These are phyloP conservation scores for Alternaria dauci DNA, from an alignment of 2,329 filamentous ascomycete genomes.

Conservation along the genomic window DNA sequence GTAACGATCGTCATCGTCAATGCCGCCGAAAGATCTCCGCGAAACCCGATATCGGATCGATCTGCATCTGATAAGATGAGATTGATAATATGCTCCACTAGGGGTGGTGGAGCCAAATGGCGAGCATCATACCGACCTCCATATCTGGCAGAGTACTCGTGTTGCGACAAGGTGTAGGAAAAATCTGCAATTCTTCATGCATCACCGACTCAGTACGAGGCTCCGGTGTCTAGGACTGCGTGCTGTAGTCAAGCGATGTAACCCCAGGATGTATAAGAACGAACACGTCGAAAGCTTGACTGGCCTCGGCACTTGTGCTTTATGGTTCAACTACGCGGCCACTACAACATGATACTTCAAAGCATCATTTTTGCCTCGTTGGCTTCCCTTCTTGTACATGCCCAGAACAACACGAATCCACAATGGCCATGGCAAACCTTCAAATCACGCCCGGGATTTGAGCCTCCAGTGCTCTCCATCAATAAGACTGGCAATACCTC, in stretches of 20 bases:
- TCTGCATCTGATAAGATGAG: slow-evolving; percentile 11
- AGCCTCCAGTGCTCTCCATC: slow-evolving; percentile 16
- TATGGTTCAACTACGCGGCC: not conserved
- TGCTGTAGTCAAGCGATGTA: not conserved
- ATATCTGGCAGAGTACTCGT: not conserved
- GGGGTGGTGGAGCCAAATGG: not conserved
- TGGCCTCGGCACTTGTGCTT: not conserved
- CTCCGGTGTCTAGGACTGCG: not conserved
- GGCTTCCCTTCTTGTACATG: not conserved
- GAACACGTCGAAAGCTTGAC: not conserved
- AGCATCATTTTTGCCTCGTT: not conserved
- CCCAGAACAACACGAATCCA: not conserved
- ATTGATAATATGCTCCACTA: not conserved
- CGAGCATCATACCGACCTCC: not conserved
- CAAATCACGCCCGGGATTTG: slow-evolving; percentile 10
- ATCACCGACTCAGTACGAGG: not conserved
- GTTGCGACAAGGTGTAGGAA: slow-evolving; percentile 7
- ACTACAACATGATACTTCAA: not conserved
- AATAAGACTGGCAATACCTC: slow-evolving; percentile 5
- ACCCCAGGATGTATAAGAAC: not conserved
- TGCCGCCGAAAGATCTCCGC: not conserved
- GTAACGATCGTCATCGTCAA: not conserved
- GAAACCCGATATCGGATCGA: slow-evolving; percentile 2
- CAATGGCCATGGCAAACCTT: slow-evolving; percentile 20
- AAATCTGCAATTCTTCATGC: not conserved